Base-by-base conservation (phyloP, 257 asterid genomes). In the Gynochthodes officinalis region DNA sequence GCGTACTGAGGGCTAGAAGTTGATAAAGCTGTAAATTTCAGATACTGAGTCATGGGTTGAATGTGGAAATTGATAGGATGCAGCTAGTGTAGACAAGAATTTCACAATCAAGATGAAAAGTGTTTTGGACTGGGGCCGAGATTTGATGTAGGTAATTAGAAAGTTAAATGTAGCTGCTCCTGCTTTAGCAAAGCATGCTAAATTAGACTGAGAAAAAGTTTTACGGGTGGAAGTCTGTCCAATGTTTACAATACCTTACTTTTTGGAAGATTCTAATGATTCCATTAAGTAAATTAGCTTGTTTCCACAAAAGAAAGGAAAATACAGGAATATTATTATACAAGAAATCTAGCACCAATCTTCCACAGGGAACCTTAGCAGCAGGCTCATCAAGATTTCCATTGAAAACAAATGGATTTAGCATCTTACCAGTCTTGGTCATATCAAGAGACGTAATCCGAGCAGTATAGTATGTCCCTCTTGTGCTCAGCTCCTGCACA, bases 401-500 rank as follows among this genome's bases (percentile, higher is more conserved):
- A 3, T 32, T 35, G n/a, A 28, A 71, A 67, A 25, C 40, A 53
- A 77, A 64, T 55, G 62, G 53, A 64, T 28, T 68, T 62, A 49
- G 77, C 66, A 69, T 59, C 78, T 73, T 89, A 92, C 99, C 99
- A 69, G 81, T 79, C 85, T 90, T 95, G 13, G 87, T 84, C 92
- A 92, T 89, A 55, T 90, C 99, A 44, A 92, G 97, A 73, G 98
- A 82, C 71, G 93, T 85, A 88, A 95, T 90, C 77, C 96, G 86
- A 69, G 99, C 99, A 35, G 97, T 95, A 81, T 95, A 90, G 81
- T 90, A 95, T 8, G 98, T 90, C 78, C 97, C 99, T 80, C 97
- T 87, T 21, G 96, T 90, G 84, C 96, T 95, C 76, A 95, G 89
- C 84, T 95, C 99, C 82, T 92, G 98, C 61, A 95, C 99, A 71